A percentile compares a stretch with the other conserved stretches of the same genome.
These are phyloP conservation scores for Trichoderma endophyticum DNA, from an alignment of 2,329 filamentous ascomycete species.

Conservation along the genomic window DNA sequence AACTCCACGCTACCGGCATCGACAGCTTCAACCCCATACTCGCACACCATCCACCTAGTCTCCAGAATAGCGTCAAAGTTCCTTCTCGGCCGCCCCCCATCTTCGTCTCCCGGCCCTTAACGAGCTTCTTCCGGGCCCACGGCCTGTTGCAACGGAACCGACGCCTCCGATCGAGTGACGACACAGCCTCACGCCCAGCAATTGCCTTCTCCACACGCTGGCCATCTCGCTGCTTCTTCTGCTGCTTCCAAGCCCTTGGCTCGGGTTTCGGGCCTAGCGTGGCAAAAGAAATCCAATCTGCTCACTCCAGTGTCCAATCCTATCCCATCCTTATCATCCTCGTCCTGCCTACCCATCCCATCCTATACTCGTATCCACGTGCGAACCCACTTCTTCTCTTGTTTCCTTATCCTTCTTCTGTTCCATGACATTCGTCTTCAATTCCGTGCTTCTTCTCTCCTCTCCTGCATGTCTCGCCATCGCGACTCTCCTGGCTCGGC, in stretches of 20 bases:
- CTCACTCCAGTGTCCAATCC: not conserved
- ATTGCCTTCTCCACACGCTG: not conserved
- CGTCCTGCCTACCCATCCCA: not conserved
- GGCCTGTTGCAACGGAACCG: slow-evolving; percentile 4
- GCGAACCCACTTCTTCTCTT: slow-evolving; percentile 10
- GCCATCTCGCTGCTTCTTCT: not conserved
- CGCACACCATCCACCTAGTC: not conserved
- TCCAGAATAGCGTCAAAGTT: not conserved
- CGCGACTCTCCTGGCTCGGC: slow-evolving; percentile 12
- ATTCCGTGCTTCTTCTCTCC: not conserved
- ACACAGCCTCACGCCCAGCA: not conserved
- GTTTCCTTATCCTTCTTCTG: not conserved
- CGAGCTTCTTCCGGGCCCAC: slow-evolving; percentile 7
- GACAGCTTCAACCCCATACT: not conserved
- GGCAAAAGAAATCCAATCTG: not conserved
- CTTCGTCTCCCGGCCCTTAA: slow-evolving; percentile 8
- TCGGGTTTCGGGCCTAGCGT: slow-evolving; percentile 7
- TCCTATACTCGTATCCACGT: not conserved
- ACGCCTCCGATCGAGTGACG: slow-evolving; percentile 11
- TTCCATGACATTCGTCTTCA: not conserved
- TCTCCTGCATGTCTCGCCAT: slow-evolving; percentile 18
- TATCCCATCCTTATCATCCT: slow-evolving; percentile 10
- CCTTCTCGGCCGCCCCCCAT: not conserved
- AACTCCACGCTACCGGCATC: not conserved
- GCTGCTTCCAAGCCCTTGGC: not conserved